Percentiles rank a stretch among this genome's conserved stretches.
phyloP scores from a whole-genome alignment of 495 filamentous ascomycete genomes.

The Xylaria palmicola region DNA sequence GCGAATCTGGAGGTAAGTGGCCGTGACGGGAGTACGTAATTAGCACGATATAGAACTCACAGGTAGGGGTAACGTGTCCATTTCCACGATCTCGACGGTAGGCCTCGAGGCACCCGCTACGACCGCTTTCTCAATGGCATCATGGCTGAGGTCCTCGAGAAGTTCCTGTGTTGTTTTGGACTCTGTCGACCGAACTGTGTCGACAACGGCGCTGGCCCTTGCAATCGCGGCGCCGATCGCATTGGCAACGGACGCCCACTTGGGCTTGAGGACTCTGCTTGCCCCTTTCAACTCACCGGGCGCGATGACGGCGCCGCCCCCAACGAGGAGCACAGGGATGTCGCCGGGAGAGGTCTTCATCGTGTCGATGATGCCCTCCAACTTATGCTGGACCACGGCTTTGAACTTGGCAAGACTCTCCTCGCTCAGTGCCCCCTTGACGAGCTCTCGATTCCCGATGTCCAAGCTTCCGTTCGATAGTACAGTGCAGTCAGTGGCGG shows the following conservation, averaged over 20 bases:
- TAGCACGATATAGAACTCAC: neutral
- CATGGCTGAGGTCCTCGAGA: slow-evolving; percentile 32
- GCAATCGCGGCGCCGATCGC: slow-evolving; percentile 52
- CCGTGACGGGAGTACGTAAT: neutral
- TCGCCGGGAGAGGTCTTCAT: slow-evolving; percentile 51
- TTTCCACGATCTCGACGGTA: slow-evolving; percentile 43
- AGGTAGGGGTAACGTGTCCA: slow-evolving; percentile 42
- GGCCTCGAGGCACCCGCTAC: slow-evolving; percentile 44
- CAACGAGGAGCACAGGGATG: slow-evolving; percentile 49
- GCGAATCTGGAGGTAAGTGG: neutral
- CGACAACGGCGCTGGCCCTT: slow-evolving; percentile 36
- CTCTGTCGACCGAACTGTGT: slow-evolving; percentile 37
- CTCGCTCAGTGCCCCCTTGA: slow-evolving; percentile 22
- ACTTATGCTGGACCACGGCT: slow-evolving; percentile 33
- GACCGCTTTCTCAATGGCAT: slow-evolving; percentile 35
- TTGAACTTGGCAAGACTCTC: slow-evolving; percentile 35
- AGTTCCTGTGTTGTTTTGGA: slow-evolving; percentile 24
- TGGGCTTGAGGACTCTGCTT: slow-evolving; percentile 39
- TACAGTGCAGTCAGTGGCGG: slow-evolving; percentile 50
- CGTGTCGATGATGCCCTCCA: slow-evolving; percentile 49
- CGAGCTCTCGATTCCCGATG: slow-evolving; percentile 37
- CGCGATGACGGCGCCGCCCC: slow-evolving; percentile 42
- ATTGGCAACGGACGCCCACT: slow-evolving; percentile 51
- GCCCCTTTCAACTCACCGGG: slow-evolving; percentile 34
- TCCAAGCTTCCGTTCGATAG: slow-evolving; percentile 36